Evolutionary conservation across 179 eudicot species (phyloP).

Genomic region (Sideroxylon spinosum): DNA sequence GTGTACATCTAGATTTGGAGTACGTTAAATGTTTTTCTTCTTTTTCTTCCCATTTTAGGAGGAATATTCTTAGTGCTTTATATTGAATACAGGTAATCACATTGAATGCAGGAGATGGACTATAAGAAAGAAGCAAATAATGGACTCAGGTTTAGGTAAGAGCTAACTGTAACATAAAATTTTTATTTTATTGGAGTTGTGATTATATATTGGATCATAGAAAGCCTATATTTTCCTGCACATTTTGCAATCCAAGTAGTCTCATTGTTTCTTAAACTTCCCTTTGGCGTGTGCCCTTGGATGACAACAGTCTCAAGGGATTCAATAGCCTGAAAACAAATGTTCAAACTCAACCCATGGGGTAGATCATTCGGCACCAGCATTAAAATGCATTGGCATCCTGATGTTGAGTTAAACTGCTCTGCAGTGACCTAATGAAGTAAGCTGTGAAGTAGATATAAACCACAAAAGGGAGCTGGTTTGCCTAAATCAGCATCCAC

Average conservation of each 20-base stretch:
- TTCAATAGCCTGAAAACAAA: not conserved
- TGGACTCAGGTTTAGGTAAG: conserved; percentile 79
- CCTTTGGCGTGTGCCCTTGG: not conserved
- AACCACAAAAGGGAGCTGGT: too few species aligned
- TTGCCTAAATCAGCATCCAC: too few species aligned
- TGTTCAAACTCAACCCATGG: not conserved
- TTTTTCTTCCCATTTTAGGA: conserved; percentile 5
- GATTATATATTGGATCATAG: not conserved
- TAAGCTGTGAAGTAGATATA: too few species aligned
- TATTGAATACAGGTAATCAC: conserved; percentile 99
- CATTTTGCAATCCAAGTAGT: not conserved
- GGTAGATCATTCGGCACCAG: conserved; percentile 1
- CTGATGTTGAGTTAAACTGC: too few species aligned
- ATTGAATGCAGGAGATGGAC: conserved; percentile 99
- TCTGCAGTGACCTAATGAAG: too few species aligned
- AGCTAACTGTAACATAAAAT: not conserved
- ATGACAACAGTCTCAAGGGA: conserved; percentile 1
- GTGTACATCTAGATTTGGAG: not conserved
- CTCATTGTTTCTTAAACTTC: not conserved
- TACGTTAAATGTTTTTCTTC: not conserved
- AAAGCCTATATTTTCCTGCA: not conserved
- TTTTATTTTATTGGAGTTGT: not conserved
- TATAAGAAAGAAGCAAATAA: conserved; percentile 81
- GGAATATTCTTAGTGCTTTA: conserved; percentile 72
- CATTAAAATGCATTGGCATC: not conserved